Evolutionary conservation across 2,329 filamentous ascomycete species (phyloP).

Genomic region (Aureobasidium sp.): DNA sequence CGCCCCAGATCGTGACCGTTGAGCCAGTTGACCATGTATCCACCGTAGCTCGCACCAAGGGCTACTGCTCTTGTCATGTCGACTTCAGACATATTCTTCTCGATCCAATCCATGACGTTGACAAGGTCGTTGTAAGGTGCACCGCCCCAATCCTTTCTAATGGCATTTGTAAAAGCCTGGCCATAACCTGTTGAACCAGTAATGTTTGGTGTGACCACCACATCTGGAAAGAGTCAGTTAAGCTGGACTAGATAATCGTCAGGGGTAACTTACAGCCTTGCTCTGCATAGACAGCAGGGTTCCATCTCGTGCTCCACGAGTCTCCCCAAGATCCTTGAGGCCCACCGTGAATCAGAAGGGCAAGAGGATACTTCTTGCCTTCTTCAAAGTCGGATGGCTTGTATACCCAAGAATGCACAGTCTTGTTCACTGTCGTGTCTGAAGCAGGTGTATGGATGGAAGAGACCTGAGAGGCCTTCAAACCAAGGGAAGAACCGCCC

Average conservation of each 20-base stretch:
- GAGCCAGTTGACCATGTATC: constrained; percentile 84
- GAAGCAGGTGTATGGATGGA: constrained; percentile 64
- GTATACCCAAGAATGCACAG: constrained; percentile 63
- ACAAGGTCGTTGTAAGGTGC: constrained; percentile 76
- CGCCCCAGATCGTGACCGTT: constrained; percentile 77
- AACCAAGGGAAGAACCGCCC: constrained; percentile 57
- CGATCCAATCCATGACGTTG: constrained; percentile 66
- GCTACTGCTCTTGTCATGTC: constrained; percentile 64
- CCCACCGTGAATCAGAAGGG: constrained; percentile 74
- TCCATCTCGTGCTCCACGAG: constrained; percentile 76
- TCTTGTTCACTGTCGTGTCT: constrained; percentile 40
- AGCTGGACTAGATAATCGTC: neutral
- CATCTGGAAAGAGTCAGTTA: constrained; percentile 32
- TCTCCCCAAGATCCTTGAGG: constrained; percentile 71
- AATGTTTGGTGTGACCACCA: constrained; percentile 73
- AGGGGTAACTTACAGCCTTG: constrained; percentile 51
- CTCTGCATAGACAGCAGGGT: constrained; percentile 76
- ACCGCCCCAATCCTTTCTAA: constrained; percentile 75
- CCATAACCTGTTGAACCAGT: constrained; percentile 80
- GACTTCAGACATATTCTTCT: constrained; percentile 56
- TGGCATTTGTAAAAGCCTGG: constrained; percentile 66
- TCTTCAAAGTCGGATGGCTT: constrained; percentile 57
- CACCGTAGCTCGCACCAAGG: constrained; percentile 66
- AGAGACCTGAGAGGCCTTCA: constrained; percentile 54
- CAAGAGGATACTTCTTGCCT: constrained; percentile 67